Percentiles rank a stretch among this genome's conserved stretches.
These are phyloP conservation scores for Annulohypoxylon bovei DNA, from an alignment of 495 filamentous ascomycete species.

Conservation along the genomic window DNA sequence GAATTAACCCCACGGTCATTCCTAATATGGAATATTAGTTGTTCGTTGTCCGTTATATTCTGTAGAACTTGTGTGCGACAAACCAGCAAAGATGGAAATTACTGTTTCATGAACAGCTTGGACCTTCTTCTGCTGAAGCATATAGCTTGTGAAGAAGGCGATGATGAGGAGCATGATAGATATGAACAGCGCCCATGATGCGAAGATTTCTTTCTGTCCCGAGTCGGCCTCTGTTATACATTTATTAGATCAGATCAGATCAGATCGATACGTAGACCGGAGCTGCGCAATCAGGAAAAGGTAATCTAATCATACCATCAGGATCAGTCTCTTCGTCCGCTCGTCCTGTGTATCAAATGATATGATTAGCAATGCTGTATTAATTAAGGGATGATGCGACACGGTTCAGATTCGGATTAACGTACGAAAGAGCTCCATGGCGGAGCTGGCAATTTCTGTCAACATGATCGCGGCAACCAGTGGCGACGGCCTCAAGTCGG, in stretches of 20 bases:
- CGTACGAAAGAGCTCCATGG: constrained; percentile 56
- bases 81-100: constrained; percentile 96
- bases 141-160: constrained; percentile 96
- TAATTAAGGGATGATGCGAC: background rate
- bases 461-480: constrained; percentile 41
- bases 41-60: background rate
- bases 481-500: constrained; percentile 28
- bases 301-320: constrained; percentile 53
- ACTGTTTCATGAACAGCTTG: constrained; percentile 98
- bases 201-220: constrained; percentile 84
- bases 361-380: constrained; percentile 34
- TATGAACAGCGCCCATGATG: constrained; percentile 97
- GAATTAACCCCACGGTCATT: constrained; percentile 93
- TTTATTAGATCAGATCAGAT: constrained; percentile 43
- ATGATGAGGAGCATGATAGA: constrained; percentile 91
- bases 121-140: constrained; percentile 92
- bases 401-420: background rate
- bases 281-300: constrained; percentile 10
- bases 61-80: constrained; percentile 35
- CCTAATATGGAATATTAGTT: constrained; percentile 62
- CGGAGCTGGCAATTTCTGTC: constrained; percentile 52
- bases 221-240: constrained; percentile 55
- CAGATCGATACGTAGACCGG: constrained; percentile 1
- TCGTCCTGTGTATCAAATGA: constrained; percentile 51
- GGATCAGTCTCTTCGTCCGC: constrained; percentile 60